phyloP scores from a whole-genome alignment of 495 filamentous ascomycete species.

The Collariella sp. region DNA sequence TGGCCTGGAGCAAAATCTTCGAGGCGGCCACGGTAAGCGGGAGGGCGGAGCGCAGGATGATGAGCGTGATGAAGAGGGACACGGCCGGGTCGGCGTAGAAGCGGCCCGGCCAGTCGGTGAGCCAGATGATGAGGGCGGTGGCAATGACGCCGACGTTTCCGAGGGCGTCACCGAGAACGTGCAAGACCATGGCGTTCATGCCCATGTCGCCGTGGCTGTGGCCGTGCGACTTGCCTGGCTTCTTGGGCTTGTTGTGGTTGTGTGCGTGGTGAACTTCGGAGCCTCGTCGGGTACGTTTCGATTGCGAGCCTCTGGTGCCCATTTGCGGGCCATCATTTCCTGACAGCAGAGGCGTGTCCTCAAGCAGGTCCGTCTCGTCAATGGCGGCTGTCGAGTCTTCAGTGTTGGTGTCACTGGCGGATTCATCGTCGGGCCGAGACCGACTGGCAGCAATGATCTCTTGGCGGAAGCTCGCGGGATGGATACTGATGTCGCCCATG shows the following conservation, averaged over 20 bases:
- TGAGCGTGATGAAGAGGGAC: slow-evolving; percentile 90
- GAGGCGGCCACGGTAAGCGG: slow-evolving; percentile 88
- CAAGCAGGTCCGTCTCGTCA: slow-evolving; percentile 24
- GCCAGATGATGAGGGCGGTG: slow-evolving; percentile 90
- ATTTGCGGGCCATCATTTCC: slow-evolving; percentile 7
- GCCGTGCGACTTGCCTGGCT: slow-evolving; percentile 52
- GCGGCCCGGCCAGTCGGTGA: slow-evolving; percentile 51
- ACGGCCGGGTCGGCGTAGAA: slow-evolving; percentile 87
- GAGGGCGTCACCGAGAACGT: slow-evolving; percentile 92
- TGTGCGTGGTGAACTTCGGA: slow-evolving; percentile 53
- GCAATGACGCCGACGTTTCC: slow-evolving; percentile 94
- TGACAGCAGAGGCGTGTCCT: slow-evolving; percentile 38
- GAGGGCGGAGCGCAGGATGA: slow-evolving; percentile 86
- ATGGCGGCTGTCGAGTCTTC: slow-evolving; percentile 37
- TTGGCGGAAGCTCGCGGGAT: slow-evolving; percentile 84
- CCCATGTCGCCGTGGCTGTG: slow-evolving; percentile 85
- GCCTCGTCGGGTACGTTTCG: slow-evolving; percentile 27
- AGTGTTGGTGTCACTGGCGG: slow-evolving; percentile 41
- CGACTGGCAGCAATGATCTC: slow-evolving; percentile 75
- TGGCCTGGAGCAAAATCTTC: slow-evolving; percentile 90
- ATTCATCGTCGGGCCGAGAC: slow-evolving; percentile 39
- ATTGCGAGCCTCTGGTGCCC: slow-evolving; percentile 20
- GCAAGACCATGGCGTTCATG: slow-evolving; percentile 95
- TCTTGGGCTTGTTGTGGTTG: slow-evolving; percentile 72
- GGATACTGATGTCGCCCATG: slow-evolving; percentile 62